These are phyloP conservation scores for Fagopyrum homotropicum DNA, from an alignment of 148 eudicot species.

Conservation along the genomic window DNA sequence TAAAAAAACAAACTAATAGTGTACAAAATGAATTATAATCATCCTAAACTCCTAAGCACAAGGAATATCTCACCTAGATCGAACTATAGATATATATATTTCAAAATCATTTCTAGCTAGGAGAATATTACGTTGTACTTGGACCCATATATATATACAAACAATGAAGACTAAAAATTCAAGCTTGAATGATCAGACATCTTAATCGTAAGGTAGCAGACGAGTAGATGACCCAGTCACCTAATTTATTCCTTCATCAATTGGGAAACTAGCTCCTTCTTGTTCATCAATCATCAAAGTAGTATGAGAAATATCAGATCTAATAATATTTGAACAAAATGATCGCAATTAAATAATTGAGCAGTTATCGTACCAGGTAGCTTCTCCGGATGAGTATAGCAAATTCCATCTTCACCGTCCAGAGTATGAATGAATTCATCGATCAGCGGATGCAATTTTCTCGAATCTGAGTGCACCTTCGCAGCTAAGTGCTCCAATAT, in stretches of 20 bases:
- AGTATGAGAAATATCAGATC: background rate
- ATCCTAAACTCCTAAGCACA: too few species aligned
- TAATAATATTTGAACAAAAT: background rate
- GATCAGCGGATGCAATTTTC: conserved; percentile 64
- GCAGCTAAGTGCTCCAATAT: conserved; percentile 79
- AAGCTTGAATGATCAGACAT: background rate
- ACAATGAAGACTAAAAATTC: background rate
- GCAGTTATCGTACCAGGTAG: conserved; percentile 53
- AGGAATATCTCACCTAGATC: too few species aligned
- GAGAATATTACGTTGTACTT: too few species aligned
- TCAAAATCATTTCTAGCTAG: too few species aligned
- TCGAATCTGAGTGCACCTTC: conserved; percentile 43
- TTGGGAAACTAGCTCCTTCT: background rate
- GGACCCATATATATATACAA: background rate
- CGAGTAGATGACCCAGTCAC: background rate
- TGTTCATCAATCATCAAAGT: background rate
- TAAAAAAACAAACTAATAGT: too few species aligned
- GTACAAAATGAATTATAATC: too few species aligned
- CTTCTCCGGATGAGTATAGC: conserved; percentile 89
- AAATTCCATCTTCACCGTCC: conserved; percentile 90
- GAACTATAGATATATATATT: too few species aligned
- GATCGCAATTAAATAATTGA: background rate
- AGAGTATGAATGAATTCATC: conserved; percentile 81
- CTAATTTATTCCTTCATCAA: background rate
- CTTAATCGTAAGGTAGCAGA: background rate